Base-by-base conservation (phyloP, 176 grass and related monocot genomes). In the Puccinellia tenuiflora region DNA sequence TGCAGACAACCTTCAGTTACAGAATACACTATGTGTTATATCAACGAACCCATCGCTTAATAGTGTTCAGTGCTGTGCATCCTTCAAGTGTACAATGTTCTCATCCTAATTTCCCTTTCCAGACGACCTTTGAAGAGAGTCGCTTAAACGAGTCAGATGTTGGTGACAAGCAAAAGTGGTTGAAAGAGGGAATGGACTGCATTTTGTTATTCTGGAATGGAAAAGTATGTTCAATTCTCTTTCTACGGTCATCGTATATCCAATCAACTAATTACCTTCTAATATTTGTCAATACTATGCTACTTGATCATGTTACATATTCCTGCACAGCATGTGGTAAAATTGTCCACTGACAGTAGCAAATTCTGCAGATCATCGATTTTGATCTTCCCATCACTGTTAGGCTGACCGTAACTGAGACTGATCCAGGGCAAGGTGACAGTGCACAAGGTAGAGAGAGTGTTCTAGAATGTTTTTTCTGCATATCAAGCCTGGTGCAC, bases 131-230 rank as follows among this genome's bases (percentile, higher is more conserved):
- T 81, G 96, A 99, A 77, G 96, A 96, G 85, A 85, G 74, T 83
- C 88, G 93, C 21, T 89, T 98, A 60, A 95, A 91, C 33, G 96
- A 91, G 37, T 39, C 78, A 75, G 93, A 99, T 50, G 89, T 99
- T 15, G 93, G 93, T 7, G 91, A 99, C 60, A 99, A 81, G 86
- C 85, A 82, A 68, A 93, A 93, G 86, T 99, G 89, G 88, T 70
- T 96, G 76, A 99, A 95, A 89, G 96, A 99, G 68, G 96, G 93
- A 34, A 85, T 90, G 81, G 92, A 99, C 69, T 99, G 96, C 79
- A 95, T 38, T 87, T 57, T 99, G 79, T 43, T 99, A 45, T 99
- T 88, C 89, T 96, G 96, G 96, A 99, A 99, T 67, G 93, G 91
- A 73, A 76, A 85, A 89, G 96, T 99, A 99, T 75, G 75, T 68